phyloP scores from a whole-genome alignment of 345 rosid species.

The Populus euphratica region DNA sequence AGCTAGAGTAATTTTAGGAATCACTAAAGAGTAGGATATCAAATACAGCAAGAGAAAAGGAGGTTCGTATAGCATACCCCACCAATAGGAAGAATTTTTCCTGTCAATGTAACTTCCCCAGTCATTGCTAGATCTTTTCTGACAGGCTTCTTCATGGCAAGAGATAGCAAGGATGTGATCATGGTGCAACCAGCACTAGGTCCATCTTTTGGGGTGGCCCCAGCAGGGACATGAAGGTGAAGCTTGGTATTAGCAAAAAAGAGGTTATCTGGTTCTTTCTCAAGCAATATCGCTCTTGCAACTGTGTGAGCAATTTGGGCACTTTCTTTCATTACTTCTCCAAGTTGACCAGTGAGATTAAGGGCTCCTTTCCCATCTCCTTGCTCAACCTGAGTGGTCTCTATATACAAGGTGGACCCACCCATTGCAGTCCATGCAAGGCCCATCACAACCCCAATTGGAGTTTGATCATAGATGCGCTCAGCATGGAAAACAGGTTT shows the following conservation, averaged over 20 bases:
- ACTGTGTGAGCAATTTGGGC: conserved; percentile 92
- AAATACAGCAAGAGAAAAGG: neutral
- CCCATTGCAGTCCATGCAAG: conserved; percentile 99
- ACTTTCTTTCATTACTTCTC: conserved; percentile 99
- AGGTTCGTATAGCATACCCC: conserved; percentile 60
- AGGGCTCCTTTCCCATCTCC: conserved; percentile 91
- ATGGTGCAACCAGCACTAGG: conserved; percentile 99
- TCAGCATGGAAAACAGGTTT: conserved; percentile 97
- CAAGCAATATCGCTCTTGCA: conserved; percentile 65
- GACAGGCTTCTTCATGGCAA: conserved; percentile 72
- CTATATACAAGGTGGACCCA: conserved; percentile 94
- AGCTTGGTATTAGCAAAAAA: conserved; percentile 81
- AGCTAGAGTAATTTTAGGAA: neutral
- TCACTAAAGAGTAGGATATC: neutral
- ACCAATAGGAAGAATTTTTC: conserved; percentile 93
- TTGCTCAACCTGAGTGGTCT: conserved; percentile 78
- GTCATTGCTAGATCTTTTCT: conserved; percentile 93
- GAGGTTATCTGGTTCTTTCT: conserved; percentile 63
- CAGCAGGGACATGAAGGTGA: conserved; percentile 98
- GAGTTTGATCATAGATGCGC: conserved; percentile 81
- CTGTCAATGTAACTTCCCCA: conserved; percentile 86
- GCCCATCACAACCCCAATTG: conserved; percentile 98
- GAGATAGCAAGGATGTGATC: conserved; percentile 95
- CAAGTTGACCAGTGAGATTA: conserved; percentile 81
- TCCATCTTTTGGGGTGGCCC: conserved; percentile 97